Evolutionary conservation across 2,329 filamentous ascomycete species (phyloP).

Genomic region (Pleomassaria siparia): DNA sequence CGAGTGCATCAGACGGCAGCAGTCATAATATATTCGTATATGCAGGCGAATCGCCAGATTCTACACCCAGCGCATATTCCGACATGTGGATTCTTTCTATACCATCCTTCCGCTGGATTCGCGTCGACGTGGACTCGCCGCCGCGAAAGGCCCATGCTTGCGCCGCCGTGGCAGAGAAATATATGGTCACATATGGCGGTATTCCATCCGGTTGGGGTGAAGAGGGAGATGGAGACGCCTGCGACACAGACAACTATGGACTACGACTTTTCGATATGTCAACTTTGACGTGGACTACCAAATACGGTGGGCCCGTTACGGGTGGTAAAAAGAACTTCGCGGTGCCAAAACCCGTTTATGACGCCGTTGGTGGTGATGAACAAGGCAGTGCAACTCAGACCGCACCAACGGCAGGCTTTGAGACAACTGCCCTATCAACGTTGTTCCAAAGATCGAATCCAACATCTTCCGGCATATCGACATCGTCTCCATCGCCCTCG

Average conservation of each 20-base stretch:
- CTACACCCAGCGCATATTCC: background rate
- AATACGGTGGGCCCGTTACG: constrained; percentile 6
- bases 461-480: background rate
- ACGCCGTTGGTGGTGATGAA: constrained; percentile 10
- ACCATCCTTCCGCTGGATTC: constrained; percentile 15
- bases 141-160: constrained; percentile 8
- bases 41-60: constrained; percentile 8
- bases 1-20: constrained; percentile 12
- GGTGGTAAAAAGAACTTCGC: background rate
- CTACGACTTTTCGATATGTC: constrained; percentile 11
- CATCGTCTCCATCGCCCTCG: background rate
- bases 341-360: constrained; percentile 9
- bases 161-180: constrained; percentile 4
- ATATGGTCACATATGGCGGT: constrained; percentile 16
- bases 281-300: constrained; percentile 8
- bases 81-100: constrained; percentile 16
- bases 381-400: constrained; percentile 9
- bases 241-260: constrained; percentile 11
- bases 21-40: constrained; percentile 19
- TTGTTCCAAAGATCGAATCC: constrained; percentile 9
- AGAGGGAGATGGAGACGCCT: constrained; percentile 3
- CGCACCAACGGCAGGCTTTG: constrained; percentile 11
- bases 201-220: background rate
- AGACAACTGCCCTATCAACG: constrained; percentile 5
- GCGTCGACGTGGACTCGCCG: constrained; percentile 2